Evolutionary conservation across 768 basidiomycete genomes (phyloP).

Genomic region (Pilatotrama ljubarskyi): DNA sequence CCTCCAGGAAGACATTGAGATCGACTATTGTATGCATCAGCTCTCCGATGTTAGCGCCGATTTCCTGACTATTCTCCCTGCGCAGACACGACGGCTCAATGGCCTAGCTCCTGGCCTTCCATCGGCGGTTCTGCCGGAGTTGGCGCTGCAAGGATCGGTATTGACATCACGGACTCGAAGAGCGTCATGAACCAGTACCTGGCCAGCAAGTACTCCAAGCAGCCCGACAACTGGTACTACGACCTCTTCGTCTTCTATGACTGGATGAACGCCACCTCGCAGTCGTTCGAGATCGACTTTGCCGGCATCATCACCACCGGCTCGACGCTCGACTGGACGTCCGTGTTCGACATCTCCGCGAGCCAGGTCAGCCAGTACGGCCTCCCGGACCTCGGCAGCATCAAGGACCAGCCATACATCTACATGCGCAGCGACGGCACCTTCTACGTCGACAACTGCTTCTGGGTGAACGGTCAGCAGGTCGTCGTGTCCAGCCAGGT

Average conservation of each 20-base stretch:
- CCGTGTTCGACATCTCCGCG: slow-evolving; percentile 8
- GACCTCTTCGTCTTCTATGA: slow-evolving; percentile 15
- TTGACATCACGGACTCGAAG: slow-evolving; percentile 15
- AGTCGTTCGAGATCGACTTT: slow-evolving; percentile 6
- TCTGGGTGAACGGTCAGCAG: slow-evolving; percentile 9
- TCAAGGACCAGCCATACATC: slow-evolving; percentile 10
- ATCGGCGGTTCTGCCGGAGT: background rate
- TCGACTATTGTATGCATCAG: slow-evolving; percentile 11
- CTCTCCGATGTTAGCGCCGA: background rate
- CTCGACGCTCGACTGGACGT: slow-evolving; percentile 9
- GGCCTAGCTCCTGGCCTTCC: slow-evolving; percentile 9
- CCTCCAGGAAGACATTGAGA: slow-evolving; percentile 9
- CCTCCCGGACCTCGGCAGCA: slow-evolving; percentile 11
- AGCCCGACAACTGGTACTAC: slow-evolving; percentile 17
- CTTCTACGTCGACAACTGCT: slow-evolving; percentile 11
- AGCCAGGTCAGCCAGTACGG: slow-evolving; percentile 1
- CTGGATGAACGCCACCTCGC: slow-evolving; percentile 3
- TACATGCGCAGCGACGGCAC: slow-evolving; percentile 10
- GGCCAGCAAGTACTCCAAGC: slow-evolving; percentile 4
- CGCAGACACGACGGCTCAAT: slow-evolving; percentile 1
- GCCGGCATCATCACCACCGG: slow-evolving; percentile 11
- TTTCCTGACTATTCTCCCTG: background rate
- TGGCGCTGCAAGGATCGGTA: slow-evolving; percentile 1
- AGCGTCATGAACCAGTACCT: slow-evolving; percentile 16
- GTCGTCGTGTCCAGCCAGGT: background rate